Percentiles rank a stretch among this genome's conserved stretches.
These are phyloP conservation scores for Physcomitrium patens DNA, from an alignment of 225 moss, liverwort and hornwort species.

Conservation along the genomic window DNA sequence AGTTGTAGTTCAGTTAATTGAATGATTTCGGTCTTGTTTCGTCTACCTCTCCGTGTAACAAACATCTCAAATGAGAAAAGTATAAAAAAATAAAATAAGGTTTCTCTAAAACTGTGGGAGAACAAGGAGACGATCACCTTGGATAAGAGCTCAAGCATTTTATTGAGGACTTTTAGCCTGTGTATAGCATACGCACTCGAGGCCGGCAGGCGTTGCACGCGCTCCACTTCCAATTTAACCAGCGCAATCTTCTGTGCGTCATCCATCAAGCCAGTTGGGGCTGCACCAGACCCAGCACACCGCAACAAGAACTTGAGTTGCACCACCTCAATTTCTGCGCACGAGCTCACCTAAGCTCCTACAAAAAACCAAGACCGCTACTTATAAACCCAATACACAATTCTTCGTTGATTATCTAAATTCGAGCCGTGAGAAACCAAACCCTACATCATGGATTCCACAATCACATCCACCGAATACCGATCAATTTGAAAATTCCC, in stretches of 20 bases:
- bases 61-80: background rate
- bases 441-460: no score
- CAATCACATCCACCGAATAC: no score
- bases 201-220: slow-evolving; percentile 72
- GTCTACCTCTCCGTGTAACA: background rate
- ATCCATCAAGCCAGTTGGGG: slow-evolving; percentile 17
- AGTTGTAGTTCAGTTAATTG: slow-evolving; percentile 11
- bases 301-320: slow-evolving; percentile 3
- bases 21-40: background rate
- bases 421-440: no score
- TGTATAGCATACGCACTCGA: slow-evolving; percentile 82
- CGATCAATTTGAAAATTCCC: no score
- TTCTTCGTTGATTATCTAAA: no score
- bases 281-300: slow-evolving; percentile 22
- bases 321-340: slow-evolving; percentile 21
- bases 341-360: no score
- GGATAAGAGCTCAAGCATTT: slow-evolving; percentile 77
- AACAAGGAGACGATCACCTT: slow-evolving; percentile 40
- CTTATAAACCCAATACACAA: no score
- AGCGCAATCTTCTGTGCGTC: slow-evolving; percentile 50
- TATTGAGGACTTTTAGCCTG: slow-evolving; percentile 72
- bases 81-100: background rate
- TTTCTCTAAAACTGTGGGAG: background rate
- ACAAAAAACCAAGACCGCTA: no score
- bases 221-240: slow-evolving; percentile 76